Evolutionary conservation across 208 protist genomes (phyloP).

Genomic region (Trypanosoma congolense): DNA sequence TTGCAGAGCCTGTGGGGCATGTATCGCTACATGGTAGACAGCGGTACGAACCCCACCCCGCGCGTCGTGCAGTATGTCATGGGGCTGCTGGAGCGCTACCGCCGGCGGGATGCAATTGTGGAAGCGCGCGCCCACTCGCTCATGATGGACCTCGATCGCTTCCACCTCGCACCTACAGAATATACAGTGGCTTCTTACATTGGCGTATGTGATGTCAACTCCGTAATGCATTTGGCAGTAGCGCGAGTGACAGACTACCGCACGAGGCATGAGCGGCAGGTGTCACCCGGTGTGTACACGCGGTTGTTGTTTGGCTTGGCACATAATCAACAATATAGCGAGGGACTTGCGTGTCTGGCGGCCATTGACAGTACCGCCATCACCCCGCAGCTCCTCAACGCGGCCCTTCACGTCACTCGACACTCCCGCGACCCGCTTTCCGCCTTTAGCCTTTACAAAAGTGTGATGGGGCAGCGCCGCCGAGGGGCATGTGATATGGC

Average conservation of each 20-base stretch:
- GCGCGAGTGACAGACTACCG: constrained; percentile 70
- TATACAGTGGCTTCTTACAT: constrained; percentile 78
- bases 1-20: constrained; percentile 59
- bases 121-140: constrained; percentile 75
- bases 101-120: constrained; percentile 27
- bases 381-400: constrained; percentile 56
- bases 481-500: constrained; percentile 13
- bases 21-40: constrained; percentile 82
- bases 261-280: constrained; percentile 60
- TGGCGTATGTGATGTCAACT: constrained; percentile 47
- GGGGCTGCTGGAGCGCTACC: constrained; percentile 55
- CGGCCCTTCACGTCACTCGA: constrained; percentile 52
- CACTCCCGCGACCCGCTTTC: constrained; percentile 52
- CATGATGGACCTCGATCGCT: constrained; percentile 76
- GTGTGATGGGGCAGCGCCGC: constrained; percentile 22
- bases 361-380: constrained; percentile 62
- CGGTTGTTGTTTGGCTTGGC: constrained; percentile 57
- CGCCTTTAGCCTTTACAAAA: constrained; percentile 63
- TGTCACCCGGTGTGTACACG: constrained; percentile 51
- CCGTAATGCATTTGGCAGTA: constrained; percentile 73
- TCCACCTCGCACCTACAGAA: constrained; percentile 54
- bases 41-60: constrained; percentile 68
- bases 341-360: constrained; percentile 52
- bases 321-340: constrained; percentile 48
- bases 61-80: constrained; percentile 71